Evolutionary conservation across 78 protist genomes (phyloP), one percentile per base, ranked within the genome.

Genomic region (Mastigamoeba balamuthi): DNA sequence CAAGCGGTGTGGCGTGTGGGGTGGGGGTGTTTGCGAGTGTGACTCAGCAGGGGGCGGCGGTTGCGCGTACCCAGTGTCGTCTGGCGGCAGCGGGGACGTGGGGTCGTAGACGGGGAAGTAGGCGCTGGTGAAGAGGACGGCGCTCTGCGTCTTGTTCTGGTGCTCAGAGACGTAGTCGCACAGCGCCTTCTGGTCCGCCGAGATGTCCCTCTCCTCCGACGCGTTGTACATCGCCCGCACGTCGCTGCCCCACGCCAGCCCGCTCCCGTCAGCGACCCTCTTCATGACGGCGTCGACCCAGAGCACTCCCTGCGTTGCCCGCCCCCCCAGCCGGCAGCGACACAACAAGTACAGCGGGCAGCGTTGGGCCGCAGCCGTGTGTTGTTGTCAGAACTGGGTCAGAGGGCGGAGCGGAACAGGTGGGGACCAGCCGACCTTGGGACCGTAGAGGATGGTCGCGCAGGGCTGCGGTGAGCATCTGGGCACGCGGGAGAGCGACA

Each of bases 281-380:
- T 6, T 3, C 73, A 69, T 69, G 30, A 69, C 43, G 5, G 9
- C 43, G 4, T 69, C 73, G 6, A 69, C 73, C 73, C 73, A 69
- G 7, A 4, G 64, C 30, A 69, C 73, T 48, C 58, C 58, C 17
- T 48, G 58, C 17, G 58, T 17, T 48, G 58, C 17, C 33, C 17
- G 58, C 58, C 58, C 17, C 58, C 58, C 58, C 17, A 17, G 17
- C 33, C 17, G 33, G 17, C 58, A 48, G 58, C 17, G 58, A 48
- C 58, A 48, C 17, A 25, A 48, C 17, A 48, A 48, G 17, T 17
- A 48, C 58, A 17, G 17, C 58, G 33, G 17, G 58, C 58, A 48
- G 58, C 33, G 17, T 17, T 48, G 58, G n/a, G n/a, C n/a, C 58
- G 17, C 58, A 48, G 17, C 17, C 33, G 58, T 48, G 17, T 48